Evolutionary conservation across 2,329 filamentous ascomycete species (phyloP).

Genomic region (Chaetomium sp.): DNA sequence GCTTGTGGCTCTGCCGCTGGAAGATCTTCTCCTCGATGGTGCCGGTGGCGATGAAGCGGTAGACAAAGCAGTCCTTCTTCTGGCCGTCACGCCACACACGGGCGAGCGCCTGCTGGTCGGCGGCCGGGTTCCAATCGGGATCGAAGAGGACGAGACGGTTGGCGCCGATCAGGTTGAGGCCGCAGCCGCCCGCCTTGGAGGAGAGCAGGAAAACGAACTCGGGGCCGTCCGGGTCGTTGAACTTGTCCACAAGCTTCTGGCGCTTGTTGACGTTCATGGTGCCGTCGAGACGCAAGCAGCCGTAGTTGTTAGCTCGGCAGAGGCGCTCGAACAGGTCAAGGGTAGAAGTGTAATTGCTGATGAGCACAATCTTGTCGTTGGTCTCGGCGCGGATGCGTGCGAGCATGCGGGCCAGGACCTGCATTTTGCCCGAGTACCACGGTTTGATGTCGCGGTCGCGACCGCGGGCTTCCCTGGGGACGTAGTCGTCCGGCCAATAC

Average conservation of each 20-base stretch:
- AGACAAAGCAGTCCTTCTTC: slow-evolving; percentile 99
- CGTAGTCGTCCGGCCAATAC: slow-evolving; percentile 81
- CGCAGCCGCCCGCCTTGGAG: slow-evolving; percentile 94
- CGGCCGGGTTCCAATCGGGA: slow-evolving; percentile 96
- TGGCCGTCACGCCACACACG: slow-evolving; percentile 99
- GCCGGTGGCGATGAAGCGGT: slow-evolving; percentile 97
- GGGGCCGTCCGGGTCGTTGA: slow-evolving; percentile 86
- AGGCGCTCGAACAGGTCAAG: slow-evolving; percentile 91
- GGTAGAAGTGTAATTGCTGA: slow-evolving; percentile 97
- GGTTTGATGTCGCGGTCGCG: slow-evolving; percentile 89
- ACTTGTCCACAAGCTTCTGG: slow-evolving; percentile 95
- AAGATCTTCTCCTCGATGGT: slow-evolving; percentile 99
- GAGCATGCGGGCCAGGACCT: slow-evolving; percentile 96
- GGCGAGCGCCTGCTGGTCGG: slow-evolving; percentile 94
- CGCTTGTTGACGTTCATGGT: slow-evolving; percentile 98
- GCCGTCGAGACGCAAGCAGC: slow-evolving; percentile 85
- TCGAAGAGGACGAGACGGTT: slow-evolving; percentile 96
- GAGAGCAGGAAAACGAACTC: slow-evolving; percentile 97
- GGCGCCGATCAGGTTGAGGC: slow-evolving; percentile 91
- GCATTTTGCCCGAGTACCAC: slow-evolving; percentile 98
- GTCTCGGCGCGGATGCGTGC: slow-evolving; percentile 93
- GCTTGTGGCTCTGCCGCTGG: slow-evolving; percentile 97
- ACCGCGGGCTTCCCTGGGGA: slow-evolving; percentile 83
- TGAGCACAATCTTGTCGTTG: slow-evolving; percentile 98
- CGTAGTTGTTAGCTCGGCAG: slow-evolving; percentile 82